phyloP scores from a whole-genome alignment of 257 asterid species.

The Rhazya stricta region DNA sequence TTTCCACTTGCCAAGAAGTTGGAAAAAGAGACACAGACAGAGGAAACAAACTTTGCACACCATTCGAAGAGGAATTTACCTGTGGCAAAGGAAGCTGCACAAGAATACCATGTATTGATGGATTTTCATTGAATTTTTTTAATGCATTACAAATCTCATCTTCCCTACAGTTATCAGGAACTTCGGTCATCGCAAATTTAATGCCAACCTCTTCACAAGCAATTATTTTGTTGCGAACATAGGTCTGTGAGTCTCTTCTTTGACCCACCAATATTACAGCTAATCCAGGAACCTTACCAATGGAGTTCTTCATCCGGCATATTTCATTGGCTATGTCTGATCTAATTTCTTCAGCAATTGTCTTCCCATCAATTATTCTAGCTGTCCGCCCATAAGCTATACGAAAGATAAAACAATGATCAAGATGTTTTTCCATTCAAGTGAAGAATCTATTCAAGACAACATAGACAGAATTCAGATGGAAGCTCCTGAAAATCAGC shows the following conservation, averaged over 20 bases:
- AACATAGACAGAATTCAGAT: background rate
- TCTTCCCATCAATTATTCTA: slow-evolving; percentile 58
- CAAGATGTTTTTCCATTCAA: slow-evolving; percentile 6
- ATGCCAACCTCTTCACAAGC: slow-evolving; percentile 90
- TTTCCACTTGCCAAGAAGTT: background rate
- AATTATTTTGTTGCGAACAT: slow-evolving; percentile 64
- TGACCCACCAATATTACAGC: slow-evolving; percentile 83
- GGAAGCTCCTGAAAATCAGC: background rate
- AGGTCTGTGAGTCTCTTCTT: slow-evolving; percentile 65
- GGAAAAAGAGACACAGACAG: background rate
- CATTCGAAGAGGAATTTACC: slow-evolving; percentile 28
- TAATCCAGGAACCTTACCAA: slow-evolving; percentile 69
- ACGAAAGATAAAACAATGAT: slow-evolving; percentile 19
- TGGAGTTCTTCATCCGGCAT: slow-evolving; percentile 51
- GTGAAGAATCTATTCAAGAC: slow-evolving; percentile 1
- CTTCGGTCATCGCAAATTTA: slow-evolving; percentile 40
- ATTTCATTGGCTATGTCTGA: slow-evolving; percentile 61
- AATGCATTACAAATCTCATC: slow-evolving; percentile 52
- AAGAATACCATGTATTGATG: slow-evolving; percentile 72
- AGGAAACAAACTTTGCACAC: background rate
- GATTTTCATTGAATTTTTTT: slow-evolving; percentile 52
- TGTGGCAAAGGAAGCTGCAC: slow-evolving; percentile 95
- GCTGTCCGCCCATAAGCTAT: slow-evolving; percentile 38
- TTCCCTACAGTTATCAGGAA: slow-evolving; percentile 64
- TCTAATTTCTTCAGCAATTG: slow-evolving; percentile 64